phyloP scores from a whole-genome alignment of 177 flowering plant species.

The Telopea speciosissima region DNA sequence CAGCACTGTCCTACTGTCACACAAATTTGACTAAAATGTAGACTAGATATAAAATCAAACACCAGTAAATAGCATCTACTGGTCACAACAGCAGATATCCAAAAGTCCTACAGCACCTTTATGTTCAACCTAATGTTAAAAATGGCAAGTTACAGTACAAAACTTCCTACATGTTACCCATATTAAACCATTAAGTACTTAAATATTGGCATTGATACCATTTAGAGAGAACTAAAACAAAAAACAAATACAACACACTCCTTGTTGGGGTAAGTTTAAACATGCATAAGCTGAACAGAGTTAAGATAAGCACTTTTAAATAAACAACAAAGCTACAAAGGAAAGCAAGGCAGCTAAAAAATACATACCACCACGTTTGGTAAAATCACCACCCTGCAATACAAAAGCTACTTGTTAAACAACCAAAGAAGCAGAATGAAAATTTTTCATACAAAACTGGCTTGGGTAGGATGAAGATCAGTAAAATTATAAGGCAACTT shows the following conservation, averaged over 20 bases:
- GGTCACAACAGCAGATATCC: too few species aligned
- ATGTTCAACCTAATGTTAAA: too few species aligned
- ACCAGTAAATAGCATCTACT: too few species aligned
- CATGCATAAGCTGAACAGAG: not conserved
- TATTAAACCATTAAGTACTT: too few species aligned
- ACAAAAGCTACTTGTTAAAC: constrained; percentile 9
- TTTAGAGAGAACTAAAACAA: not conserved
- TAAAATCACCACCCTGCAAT: constrained; percentile 25
- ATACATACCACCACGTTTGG: constrained; percentile 23
- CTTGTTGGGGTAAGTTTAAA: not conserved
- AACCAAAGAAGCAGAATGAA: not conserved
- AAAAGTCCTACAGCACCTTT: too few species aligned
- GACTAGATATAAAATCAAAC: too few species aligned
- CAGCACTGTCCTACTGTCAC: too few species aligned
- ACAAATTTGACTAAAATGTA: too few species aligned
- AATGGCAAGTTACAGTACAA: too few species aligned
- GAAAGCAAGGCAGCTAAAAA: not conserved
- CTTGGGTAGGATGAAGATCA: constrained; percentile 26
- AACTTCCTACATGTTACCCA: too few species aligned
- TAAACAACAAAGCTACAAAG: not conserved
- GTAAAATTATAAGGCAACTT: constrained; percentile 38
- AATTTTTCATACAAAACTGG: constrained; percentile 7
- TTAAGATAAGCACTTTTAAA: too few species aligned
- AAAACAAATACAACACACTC: not conserved
- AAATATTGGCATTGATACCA: too few species aligned